Percentiles rank a stretch among this genome's conserved stretches.
These are phyloP conservation scores for Antarctomyces pellizariae DNA, from an alignment of 495 filamentous ascomycete genomes.

Conservation along the genomic window DNA sequence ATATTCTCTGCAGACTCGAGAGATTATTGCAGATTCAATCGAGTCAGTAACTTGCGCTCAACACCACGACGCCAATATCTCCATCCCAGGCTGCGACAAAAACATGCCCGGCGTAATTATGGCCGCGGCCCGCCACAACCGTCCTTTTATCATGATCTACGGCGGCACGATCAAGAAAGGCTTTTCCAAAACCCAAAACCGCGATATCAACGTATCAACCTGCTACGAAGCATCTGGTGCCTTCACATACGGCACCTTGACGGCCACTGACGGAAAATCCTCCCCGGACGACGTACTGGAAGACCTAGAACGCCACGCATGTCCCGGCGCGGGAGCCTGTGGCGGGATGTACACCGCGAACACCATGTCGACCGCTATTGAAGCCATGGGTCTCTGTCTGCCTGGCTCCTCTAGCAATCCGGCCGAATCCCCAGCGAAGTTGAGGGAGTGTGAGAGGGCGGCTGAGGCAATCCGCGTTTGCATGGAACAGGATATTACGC, in stretches of 20 bases:
- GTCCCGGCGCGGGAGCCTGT: slow-evolving; percentile 83
- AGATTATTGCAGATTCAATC: slow-evolving; percentile 88
- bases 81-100: slow-evolving; percentile 93
- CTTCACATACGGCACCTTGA: slow-evolving; percentile 46
- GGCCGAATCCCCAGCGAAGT: slow-evolving; percentile 69
- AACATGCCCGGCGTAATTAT: slow-evolving; percentile 79
- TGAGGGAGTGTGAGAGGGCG: slow-evolving; percentile 72
- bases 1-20: slow-evolving; percentile 83
- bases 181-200: slow-evolving; percentile 51
- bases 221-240: slow-evolving; percentile 86
- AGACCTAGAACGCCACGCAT: slow-evolving; percentile 68
- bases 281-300: slow-evolving; percentile 61
- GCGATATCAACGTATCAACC: slow-evolving; percentile 68
- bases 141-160: slow-evolving; percentile 56
- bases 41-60: slow-evolving; percentile 79
- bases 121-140: slow-evolving; percentile 64
- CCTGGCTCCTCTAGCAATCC: slow-evolving; percentile 83
- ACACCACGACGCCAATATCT: slow-evolving; percentile 82
- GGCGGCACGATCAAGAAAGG: slow-evolving; percentile 80
- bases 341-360: slow-evolving; percentile 96
- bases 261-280: slow-evolving; percentile 16
- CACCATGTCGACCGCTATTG: slow-evolving; percentile 90
- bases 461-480: slow-evolving; percentile 68
- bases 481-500: slow-evolving; percentile 72
- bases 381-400: slow-evolving; percentile 79